These are phyloP conservation scores for Metarhizium rileyi DNA, from an alignment of 2,329 filamentous ascomycete genomes.

Conservation along the genomic window DNA sequence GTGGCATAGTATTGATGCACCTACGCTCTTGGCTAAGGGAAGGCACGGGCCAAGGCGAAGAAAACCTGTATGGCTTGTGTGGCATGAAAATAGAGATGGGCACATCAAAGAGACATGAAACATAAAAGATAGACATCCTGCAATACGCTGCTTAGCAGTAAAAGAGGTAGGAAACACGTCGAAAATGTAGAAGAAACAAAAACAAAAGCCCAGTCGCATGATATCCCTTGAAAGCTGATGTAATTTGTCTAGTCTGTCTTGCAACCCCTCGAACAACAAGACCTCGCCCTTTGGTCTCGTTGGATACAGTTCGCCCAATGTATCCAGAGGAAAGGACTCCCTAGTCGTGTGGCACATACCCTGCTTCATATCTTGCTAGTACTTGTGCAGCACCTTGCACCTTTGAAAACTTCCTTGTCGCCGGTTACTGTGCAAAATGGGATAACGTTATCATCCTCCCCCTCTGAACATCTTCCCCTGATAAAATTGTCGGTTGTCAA, in stretches of 20 bases:
- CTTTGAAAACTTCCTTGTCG: neutral
- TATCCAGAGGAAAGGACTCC: slow-evolving; percentile 2
- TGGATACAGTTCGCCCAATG: slow-evolving; percentile 14
- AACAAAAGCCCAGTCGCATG: slow-evolving; percentile 25
- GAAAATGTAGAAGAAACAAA: slow-evolving; percentile 22
- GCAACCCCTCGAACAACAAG: slow-evolving; percentile 17
- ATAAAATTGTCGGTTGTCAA: neutral
- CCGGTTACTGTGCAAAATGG: slow-evolving; percentile 7
- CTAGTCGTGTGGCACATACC: slow-evolving; percentile 2
- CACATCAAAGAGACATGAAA: neutral
- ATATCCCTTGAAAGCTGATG: slow-evolving; percentile 27
- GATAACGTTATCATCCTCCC: slow-evolving; percentile 4
- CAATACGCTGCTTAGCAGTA: slow-evolving; percentile 9
- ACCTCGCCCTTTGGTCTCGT: slow-evolving; percentile 16
- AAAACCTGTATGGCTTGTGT: neutral
- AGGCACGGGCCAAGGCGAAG: neutral
- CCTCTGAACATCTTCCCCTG: neutral
- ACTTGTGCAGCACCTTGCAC: slow-evolving; percentile 3
- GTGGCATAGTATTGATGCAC: too few relatives aligned
- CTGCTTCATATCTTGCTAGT: slow-evolving; percentile 1
- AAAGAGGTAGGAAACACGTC: slow-evolving; percentile 17
- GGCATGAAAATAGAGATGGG: neutral
- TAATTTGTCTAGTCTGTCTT: slow-evolving; percentile 26
- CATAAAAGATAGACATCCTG: slow-evolving; percentile 4
- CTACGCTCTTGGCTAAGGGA: too few relatives aligned